Base-by-base conservation (phyloP, 805 yeast genomes). In the Hanseniaspora meyeri region DNA sequence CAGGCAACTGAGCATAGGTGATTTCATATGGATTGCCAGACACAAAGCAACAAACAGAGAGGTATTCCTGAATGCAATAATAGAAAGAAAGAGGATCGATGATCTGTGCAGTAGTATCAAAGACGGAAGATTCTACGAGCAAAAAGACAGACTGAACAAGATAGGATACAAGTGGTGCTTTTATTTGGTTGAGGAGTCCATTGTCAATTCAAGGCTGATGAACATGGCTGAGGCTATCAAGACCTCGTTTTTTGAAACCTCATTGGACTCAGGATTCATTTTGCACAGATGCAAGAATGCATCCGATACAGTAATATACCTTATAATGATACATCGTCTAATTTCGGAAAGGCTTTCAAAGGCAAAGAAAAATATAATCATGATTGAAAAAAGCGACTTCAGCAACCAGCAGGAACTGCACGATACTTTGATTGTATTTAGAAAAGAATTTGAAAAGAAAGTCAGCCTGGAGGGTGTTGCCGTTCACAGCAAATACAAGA, bases 91-190 rank as follows among this genome's bases (percentile, higher is more conserved):
- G 68, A 72, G 96, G 57, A 68, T 90, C 46, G 95, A 87, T 65
- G 99, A 93, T 73, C 75, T 93, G 63, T 85, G 85, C 0, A 65
- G 74, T 37, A 86, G 95, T 52, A 88, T 93, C 48, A 77, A 78
- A 59, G 99, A 93, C 68, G 96, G 96, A 1, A 71, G 99, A 51
- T 89, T 85, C 63, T 74, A 75, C 55, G 98, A 93, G 66, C 99
- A 93, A 66, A 90, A 91, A 65, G 70, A 76, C 17, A 75, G 99
- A 55, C 72, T 93, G 57, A 76, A 75, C 51, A 77, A 82, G 66
- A 77, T 93, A 0, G 88, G 86, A 0, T 71, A 90, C 64, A 71
- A 72, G 19, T 77, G 85, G 60, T 78, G 83, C 19, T 82, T 80
- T 61, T 93, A 93, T 63, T 65, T 93, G 3, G 78, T 93, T 16